A percentile compares a stretch with the other conserved stretches of the same genome.
Evolutionary conservation across 345 rosid species (phyloP).

Genomic region (Brassica cretica): DNA sequence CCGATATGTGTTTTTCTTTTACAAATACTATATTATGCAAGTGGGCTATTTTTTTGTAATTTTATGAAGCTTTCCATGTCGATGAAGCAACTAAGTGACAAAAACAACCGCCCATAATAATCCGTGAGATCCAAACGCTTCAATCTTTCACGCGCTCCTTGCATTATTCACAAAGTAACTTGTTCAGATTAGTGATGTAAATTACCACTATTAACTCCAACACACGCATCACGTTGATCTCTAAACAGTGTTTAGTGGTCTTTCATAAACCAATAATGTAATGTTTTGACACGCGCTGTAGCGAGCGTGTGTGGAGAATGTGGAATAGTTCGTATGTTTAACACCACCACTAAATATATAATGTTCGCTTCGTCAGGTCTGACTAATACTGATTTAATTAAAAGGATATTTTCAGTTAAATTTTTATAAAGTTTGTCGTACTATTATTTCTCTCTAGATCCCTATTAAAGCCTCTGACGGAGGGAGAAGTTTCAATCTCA

Average conservation of each 20-base stretch:
- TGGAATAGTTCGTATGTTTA: constrained; percentile 9
- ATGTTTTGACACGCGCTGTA: constrained; percentile 5
- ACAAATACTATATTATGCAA: not conserved
- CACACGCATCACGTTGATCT: not conserved
- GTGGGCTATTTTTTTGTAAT: not conserved
- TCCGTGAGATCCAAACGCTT: constrained; percentile 29
- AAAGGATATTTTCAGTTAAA: not conserved
- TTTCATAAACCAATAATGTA: not conserved
- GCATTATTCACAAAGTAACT: not conserved
- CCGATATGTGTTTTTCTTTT: not conserved
- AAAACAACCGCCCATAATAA: constrained; percentile 19
- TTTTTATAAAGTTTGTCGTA: constrained; percentile 12
- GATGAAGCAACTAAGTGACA: constrained; percentile 33
- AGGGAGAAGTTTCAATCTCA: constrained; percentile 19
- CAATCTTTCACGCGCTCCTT: constrained; percentile 19
- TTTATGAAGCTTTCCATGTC: not conserved
- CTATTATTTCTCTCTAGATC: constrained; percentile 21
- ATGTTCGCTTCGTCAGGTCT: constrained; percentile 43
- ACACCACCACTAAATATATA: constrained; percentile 35
- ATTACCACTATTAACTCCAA: not conserved
- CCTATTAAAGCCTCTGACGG: constrained; percentile 36
- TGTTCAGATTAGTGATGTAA: not conserved
- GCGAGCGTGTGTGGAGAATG: not conserved
- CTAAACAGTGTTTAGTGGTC: not conserved
- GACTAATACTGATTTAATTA: constrained; percentile 40